Evolutionary conservation across 192 early-diverging fungal genomes (phyloP).

Genomic region (Umbelopsis sp.): DNA sequence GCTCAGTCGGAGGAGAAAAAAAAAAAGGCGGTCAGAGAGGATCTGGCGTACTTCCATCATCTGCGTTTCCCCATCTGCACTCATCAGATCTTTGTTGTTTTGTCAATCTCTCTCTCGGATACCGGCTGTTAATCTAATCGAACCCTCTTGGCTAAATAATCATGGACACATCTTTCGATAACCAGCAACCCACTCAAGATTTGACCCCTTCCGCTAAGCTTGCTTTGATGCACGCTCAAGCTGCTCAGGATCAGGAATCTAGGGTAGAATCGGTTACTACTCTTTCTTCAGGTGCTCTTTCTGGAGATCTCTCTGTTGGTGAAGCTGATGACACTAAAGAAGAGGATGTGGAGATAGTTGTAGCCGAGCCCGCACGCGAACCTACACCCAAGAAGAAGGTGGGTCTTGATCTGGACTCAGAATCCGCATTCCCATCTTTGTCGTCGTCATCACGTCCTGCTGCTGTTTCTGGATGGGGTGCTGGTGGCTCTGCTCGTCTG

Average conservation of each 20-base stretch:
- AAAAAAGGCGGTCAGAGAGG: neutral
- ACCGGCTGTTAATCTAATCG: slow-evolving; percentile 20
- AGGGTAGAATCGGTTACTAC: neutral
- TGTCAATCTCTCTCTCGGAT: slow-evolving; percentile 20
- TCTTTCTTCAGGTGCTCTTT: slow-evolving; percentile 11
- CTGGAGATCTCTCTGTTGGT: slow-evolving; percentile 7
- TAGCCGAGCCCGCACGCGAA: neutral
- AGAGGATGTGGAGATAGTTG: neutral
- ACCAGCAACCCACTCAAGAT: slow-evolving; percentile 16
- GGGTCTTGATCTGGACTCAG: slow-evolving; percentile 58
- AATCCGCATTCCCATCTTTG: slow-evolving; percentile 79
- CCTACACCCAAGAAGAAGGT: slow-evolving; percentile 8
- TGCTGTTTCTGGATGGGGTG: slow-evolving; percentile 43
- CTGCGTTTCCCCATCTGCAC: slow-evolving; percentile 8
- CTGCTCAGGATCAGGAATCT: slow-evolving; percentile 20
- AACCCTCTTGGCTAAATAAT: slow-evolving; percentile 18
- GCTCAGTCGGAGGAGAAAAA: neutral
- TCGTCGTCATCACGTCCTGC: slow-evolving; percentile 50
- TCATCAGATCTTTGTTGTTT: slow-evolving; percentile 18
- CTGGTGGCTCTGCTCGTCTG: slow-evolving; percentile 43
- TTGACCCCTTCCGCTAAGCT: slow-evolving; percentile 41
- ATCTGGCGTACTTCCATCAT: slow-evolving; percentile 12
- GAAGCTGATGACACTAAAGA: neutral
- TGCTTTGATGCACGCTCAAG: slow-evolving; percentile 39
- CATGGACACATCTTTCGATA: slow-evolving; percentile 18